phyloP scores from a whole-genome alignment of 2,329 filamentous ascomycete genomes.

The Chrysosphaeria jannelii region DNA sequence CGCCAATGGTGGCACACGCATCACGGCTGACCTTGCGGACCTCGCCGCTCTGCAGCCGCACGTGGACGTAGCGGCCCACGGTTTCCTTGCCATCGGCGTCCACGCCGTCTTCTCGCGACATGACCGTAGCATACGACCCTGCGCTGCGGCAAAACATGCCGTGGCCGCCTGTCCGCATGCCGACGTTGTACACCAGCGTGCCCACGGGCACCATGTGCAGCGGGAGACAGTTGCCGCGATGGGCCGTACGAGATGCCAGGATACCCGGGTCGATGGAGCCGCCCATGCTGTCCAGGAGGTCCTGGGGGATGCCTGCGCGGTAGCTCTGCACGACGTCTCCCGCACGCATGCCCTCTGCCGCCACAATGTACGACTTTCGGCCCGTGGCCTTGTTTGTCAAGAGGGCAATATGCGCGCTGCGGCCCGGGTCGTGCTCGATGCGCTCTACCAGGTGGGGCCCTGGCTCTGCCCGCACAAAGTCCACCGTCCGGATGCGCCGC shows the following conservation, averaged over 20 bases:
- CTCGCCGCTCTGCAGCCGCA: conserved; percentile 78
- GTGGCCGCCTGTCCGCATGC: conserved; percentile 37
- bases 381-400: conserved; percentile 44
- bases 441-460: conserved; percentile 74
- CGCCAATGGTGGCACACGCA: conserved; percentile 78
- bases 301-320: conserved; percentile 59
- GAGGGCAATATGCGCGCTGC: conserved; percentile 78
- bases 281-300: conserved; percentile 74
- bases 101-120: conserved; percentile 55
- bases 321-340: conserved; percentile 87
- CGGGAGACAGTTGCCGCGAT: conserved; percentile 80
- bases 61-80: conserved; percentile 48
- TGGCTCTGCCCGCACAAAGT: conserved; percentile 51
- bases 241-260: conserved; percentile 75
- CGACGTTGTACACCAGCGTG: conserved; percentile 77
- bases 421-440: conserved; percentile 85
- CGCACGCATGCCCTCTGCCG: conserved; percentile 75
- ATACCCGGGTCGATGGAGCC: conserved; percentile 84
- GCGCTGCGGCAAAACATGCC: conserved; percentile 88
- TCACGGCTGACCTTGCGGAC: conserved; percentile 69
- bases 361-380: conserved; percentile 68
- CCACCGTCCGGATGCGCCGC: conserved; percentile 68
- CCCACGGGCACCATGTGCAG: conserved; percentile 88
- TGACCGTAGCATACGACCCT: conserved; percentile 66
- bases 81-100: conserved; percentile 24